A percentile compares a stretch with the other conserved stretches of the same genome.
Evolutionary conservation across 306 rosid genomes (phyloP).

Genomic region (Inga laurina): DNA sequence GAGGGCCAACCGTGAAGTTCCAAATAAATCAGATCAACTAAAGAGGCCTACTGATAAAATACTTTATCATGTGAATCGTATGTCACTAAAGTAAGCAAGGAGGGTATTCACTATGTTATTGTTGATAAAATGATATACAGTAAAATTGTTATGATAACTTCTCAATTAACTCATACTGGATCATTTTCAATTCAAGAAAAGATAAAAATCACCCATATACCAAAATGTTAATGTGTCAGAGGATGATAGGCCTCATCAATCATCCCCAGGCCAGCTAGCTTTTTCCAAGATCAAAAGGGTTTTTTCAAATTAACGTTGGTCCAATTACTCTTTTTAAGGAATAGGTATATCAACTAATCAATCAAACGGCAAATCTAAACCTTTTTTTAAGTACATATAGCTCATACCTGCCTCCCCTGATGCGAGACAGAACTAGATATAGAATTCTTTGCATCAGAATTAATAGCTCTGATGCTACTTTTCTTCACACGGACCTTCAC

Average conservation of each 20-base stretch:
- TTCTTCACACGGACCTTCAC: conserved; percentile 84
- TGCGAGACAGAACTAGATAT: conserved; percentile 40
- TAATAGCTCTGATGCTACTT: conserved; percentile 57
- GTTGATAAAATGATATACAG: not conserved
- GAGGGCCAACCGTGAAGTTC: not conserved
- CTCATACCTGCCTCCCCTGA: conserved; percentile 63
- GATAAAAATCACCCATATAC: not conserved
- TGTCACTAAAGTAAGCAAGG: not conserved
- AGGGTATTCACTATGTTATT: not conserved
- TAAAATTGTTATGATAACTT: not conserved
- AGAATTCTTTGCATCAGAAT: conserved; percentile 44
- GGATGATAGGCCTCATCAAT: not conserved
- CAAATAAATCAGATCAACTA: conserved; percentile 4
- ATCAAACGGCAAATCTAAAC: conserved; percentile 4
- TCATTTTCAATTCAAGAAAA: not conserved
- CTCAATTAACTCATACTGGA: not conserved
- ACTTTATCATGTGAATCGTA: not conserved
- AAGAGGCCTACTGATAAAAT: not conserved
- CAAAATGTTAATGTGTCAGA: not conserved
- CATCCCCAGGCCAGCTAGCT: conserved; percentile 12
- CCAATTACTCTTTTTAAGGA: not conserved
- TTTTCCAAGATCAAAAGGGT: conserved; percentile 12
- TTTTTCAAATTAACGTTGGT: conserved; percentile 21
- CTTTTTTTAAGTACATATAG: not conserved
- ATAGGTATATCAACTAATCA: conserved; percentile 20